phyloP scores from a whole-genome alignment of 768 basidiomycete species.

The Suillus spraguei region DNA sequence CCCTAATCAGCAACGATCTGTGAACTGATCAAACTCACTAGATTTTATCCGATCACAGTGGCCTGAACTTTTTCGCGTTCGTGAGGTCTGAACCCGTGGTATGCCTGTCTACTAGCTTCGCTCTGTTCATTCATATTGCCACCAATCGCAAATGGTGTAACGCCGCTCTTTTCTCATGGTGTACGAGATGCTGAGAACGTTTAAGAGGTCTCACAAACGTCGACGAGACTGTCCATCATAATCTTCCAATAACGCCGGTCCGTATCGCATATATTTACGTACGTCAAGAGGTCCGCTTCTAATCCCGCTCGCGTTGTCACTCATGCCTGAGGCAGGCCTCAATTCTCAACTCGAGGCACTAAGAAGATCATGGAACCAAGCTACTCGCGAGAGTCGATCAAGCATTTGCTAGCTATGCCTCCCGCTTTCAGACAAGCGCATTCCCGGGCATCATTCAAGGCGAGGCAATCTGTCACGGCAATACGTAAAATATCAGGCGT shows the following conservation, averaged over 20 bases:
- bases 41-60: neutral
- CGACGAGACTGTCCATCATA: neutral
- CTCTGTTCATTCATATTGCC: neutral
- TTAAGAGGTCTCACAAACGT: neutral
- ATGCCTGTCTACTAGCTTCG: neutral
- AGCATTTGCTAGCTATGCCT: neutral
- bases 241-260: neutral
- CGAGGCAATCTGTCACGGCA: neutral
- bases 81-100: neutral
- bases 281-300: neutral
- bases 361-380: neutral
- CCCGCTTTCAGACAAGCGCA: neutral
- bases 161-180: neutral
- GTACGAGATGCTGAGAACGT: neutral
- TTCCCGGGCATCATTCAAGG: neutral
- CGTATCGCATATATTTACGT: neutral
- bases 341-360: conserved; percentile 1
- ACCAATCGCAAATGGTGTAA: neutral
- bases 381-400: neutral
- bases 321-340: too few species aligned
- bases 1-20: neutral
- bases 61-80: neutral
- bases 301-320: neutral
- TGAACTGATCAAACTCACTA: neutral
- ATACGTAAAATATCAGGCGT: neutral